Percentiles rank a stretch among this genome's conserved stretches.
These are phyloP conservation scores for Cydonia oblonga DNA, from an alignment of 331 rosid species.

Conservation along the genomic window DNA sequence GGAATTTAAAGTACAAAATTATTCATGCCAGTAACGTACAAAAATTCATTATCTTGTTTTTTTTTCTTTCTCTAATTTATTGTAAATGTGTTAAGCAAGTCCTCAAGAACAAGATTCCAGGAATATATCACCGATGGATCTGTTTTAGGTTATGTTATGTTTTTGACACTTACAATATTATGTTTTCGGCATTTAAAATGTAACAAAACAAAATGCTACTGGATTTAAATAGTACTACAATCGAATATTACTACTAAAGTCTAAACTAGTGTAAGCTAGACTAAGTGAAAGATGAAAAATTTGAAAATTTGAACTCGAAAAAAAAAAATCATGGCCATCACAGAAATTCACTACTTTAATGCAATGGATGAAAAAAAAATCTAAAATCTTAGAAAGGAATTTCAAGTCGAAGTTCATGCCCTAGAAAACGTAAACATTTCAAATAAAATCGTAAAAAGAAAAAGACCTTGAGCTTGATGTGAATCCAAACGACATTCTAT, in stretches of 20 bases:
- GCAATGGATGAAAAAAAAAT: no score
- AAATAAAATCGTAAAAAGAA: not conserved
- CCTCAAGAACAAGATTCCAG: not conserved
- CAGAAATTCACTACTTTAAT: no score
- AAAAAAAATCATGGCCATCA: no score
- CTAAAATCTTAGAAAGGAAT: not conserved
- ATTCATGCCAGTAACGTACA: not conserved
- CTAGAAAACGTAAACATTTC: not conserved
- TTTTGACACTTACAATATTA: no score
- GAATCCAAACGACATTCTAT: not conserved
- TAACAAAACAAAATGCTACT: not conserved
- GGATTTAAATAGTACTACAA: not conserved
- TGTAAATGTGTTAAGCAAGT: not conserved
- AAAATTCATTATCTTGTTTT: no score
- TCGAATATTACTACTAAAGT: not conserved
- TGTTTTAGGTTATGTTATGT: not conserved
- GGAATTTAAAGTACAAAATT: not conserved
- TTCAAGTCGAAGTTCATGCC: not conserved
- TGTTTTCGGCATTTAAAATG: not conserved
- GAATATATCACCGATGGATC: not conserved
- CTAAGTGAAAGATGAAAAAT: no score
- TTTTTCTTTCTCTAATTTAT: not conserved
- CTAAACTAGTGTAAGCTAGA: no score
- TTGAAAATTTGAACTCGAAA: no score
- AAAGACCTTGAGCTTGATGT: not conserved